Conservation (phyloP, 1,284 basidiomycete species). For the Cerrena zonata region DNA sequence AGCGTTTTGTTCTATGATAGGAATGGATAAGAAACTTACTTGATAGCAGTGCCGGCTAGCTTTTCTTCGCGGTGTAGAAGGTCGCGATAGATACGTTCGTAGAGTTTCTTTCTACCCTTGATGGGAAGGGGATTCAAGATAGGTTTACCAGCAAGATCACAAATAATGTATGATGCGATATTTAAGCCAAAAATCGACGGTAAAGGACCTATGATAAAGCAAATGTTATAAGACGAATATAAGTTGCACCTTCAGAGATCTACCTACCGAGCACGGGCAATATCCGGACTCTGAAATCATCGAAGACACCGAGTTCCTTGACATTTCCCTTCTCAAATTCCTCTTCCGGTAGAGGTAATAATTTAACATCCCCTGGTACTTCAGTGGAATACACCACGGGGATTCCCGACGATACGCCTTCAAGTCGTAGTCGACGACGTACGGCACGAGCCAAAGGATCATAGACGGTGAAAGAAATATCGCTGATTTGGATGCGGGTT, state of each 20-base stretch:
- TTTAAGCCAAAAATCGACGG: slow-evolving; percentile 87
- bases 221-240: background rate
- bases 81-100: slow-evolving; percentile 75
- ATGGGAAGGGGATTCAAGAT: slow-evolving; percentile 77
- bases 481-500: slow-evolving; percentile 89
- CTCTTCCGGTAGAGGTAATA: slow-evolving; percentile 87
- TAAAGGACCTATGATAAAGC: slow-evolving; percentile 54
- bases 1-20: background rate
- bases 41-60: slow-evolving; percentile 40
- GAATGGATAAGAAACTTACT: slow-evolving; percentile 30
- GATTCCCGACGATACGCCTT: slow-evolving; percentile 70
- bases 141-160: slow-evolving; percentile 77
- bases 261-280: slow-evolving; percentile 73
- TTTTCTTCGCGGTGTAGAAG: slow-evolving; percentile 69
- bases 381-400: slow-evolving; percentile 97
- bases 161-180: slow-evolving; percentile 81
- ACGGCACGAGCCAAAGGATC: slow-evolving; percentile 93
- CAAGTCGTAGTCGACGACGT: slow-evolving; percentile 68
- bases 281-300: slow-evolving; percentile 90
- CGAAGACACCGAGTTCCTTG: slow-evolving; percentile 85
- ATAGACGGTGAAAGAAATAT: slow-evolving; percentile 89
- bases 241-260: slow-evolving; percentile 12
- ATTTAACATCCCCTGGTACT: slow-evolving; percentile 79
- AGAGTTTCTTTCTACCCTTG: slow-evolving; percentile 79
- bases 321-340: slow-evolving; percentile 89